Conservation (phyloP, 257 asterid species). For the Solanum medicagineum region DNA sequence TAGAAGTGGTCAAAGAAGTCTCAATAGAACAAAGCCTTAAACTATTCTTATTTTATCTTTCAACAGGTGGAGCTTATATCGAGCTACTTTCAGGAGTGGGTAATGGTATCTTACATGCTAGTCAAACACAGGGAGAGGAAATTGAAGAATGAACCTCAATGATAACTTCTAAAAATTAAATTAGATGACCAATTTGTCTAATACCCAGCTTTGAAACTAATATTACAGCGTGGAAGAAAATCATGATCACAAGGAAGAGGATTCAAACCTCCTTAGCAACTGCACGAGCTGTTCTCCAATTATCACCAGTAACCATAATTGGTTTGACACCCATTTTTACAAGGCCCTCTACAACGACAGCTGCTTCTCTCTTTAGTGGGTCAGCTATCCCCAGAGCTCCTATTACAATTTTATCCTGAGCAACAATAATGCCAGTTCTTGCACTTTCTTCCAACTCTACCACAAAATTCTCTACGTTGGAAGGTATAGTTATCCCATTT, state of each 20-base stretch:
- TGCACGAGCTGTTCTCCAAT: conserved; percentile 95
- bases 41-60: neutral
- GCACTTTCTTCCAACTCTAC: conserved; percentile 93
- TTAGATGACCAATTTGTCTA: neutral
- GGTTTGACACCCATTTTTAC: conserved; percentile 81
- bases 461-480: conserved; percentile 55
- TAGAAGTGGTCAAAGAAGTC: neutral
- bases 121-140: neutral
- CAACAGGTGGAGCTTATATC: neutral
- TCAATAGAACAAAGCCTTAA: neutral
- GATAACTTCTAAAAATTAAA: neutral
- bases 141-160: neutral
- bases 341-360: conserved; percentile 86
- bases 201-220: neutral
- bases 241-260: neutral
- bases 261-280: conserved; percentile 86
- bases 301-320: conserved; percentile 98
- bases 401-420: conserved; percentile 33
- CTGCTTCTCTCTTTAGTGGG: conserved; percentile 95
- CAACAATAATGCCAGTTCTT: conserved; percentile 80
- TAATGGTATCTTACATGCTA: neutral
- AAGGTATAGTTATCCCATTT: conserved; percentile 36
- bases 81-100: neutral
- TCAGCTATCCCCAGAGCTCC: conserved; percentile 96
- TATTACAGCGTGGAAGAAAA: neutral